phyloP scores from a whole-genome alignment of 495 filamentous ascomycete genomes.

The Ascobolus immersus region DNA sequence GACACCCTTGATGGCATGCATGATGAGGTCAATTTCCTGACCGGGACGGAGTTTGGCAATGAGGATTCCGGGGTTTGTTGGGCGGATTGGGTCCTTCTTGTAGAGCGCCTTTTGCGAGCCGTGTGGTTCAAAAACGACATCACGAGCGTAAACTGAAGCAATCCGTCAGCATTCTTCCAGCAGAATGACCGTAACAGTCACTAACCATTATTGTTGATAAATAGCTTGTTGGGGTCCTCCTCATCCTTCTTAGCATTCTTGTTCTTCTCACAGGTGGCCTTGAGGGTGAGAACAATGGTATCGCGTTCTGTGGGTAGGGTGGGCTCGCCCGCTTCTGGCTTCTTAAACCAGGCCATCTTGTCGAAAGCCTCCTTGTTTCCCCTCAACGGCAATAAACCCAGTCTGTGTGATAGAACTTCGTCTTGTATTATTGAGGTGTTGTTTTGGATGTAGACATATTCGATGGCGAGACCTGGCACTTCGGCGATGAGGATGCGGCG shows the following conservation, averaged over 20 bases:
- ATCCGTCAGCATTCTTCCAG: no score
- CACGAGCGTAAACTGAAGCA: constrained; percentile 65
- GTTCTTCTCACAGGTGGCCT: constrained; percentile 54
- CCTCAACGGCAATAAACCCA: constrained; percentile 74
- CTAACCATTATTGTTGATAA: no score
- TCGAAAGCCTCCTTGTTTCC: constrained; percentile 48
- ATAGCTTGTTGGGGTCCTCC: constrained; percentile 56
- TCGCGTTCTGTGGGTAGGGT: constrained; percentile 10
- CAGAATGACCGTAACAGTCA: no score
- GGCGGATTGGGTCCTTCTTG: constrained; percentile 35
- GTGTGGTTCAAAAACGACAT: constrained; percentile 47
- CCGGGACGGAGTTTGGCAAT: constrained; percentile 84
- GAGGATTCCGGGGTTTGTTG: constrained; percentile 61
- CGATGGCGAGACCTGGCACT: constrained; percentile 80
- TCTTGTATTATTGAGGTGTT: constrained; percentile 96
- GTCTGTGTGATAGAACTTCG: constrained; percentile 69
- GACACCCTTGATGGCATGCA: constrained; percentile 81
- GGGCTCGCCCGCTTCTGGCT: constrained; percentile 13
- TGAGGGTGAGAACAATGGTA: constrained; percentile 29
- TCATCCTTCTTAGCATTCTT: constrained; percentile 38
- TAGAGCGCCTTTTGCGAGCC: constrained; percentile 52
- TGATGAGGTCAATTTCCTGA: constrained; percentile 54
- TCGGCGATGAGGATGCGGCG: constrained; percentile 91
- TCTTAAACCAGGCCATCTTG: constrained; percentile 49
- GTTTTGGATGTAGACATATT: constrained; percentile 67